These are phyloP conservation scores for Raffaelea ambrosiae DNA, from an alignment of 2,329 filamentous ascomycete species.

Conservation along the genomic window DNA sequence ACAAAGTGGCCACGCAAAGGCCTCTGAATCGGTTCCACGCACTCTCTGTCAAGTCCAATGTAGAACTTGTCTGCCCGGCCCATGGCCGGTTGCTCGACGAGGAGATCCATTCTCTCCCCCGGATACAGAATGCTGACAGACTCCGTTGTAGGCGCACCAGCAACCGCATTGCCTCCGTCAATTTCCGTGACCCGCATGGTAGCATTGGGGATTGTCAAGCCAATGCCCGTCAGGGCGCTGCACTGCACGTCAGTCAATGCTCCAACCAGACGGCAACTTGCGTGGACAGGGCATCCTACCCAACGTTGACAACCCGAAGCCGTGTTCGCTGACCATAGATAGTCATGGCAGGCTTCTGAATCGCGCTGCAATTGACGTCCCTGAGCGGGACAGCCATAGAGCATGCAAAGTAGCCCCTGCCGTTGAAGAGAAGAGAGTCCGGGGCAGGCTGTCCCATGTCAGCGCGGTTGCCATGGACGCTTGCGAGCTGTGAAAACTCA, in stretches of 20 bases:
- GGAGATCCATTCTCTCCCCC: conserved; percentile 6
- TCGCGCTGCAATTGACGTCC: conserved; percentile 30
- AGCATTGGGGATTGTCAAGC: conserved; percentile 9
- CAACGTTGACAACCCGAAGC: conserved; percentile 13
- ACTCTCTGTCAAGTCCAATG: conserved; percentile 12
- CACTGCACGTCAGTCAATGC: background rate
- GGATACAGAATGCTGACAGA: conserved; percentile 7
- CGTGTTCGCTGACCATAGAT: conserved; percentile 11
- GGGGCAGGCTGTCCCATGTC: conserved; percentile 31
- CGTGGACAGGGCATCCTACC: conserved; percentile 2
- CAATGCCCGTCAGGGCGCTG: conserved; percentile 13
- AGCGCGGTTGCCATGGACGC: too few relatives aligned
- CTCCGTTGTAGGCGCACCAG: background rate
- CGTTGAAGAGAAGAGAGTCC: conserved; percentile 38
- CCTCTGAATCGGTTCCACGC: background rate
- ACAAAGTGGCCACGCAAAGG: background rate
- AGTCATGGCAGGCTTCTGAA: conserved; percentile 6
- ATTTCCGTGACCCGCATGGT: conserved; percentile 11
- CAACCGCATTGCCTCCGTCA: conserved; percentile 12
- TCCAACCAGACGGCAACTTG: background rate
- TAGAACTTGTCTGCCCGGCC: background rate
- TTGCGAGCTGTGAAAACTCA: background rate
- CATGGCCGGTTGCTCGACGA: background rate
- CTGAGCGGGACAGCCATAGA: conserved; percentile 34
- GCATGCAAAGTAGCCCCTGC: conserved; percentile 33